Evolutionary conservation across 192 early-diverging fungal genomes (phyloP), one percentile per base, ranked within the genome.

Genomic region (Coemansia sp.): DNA sequence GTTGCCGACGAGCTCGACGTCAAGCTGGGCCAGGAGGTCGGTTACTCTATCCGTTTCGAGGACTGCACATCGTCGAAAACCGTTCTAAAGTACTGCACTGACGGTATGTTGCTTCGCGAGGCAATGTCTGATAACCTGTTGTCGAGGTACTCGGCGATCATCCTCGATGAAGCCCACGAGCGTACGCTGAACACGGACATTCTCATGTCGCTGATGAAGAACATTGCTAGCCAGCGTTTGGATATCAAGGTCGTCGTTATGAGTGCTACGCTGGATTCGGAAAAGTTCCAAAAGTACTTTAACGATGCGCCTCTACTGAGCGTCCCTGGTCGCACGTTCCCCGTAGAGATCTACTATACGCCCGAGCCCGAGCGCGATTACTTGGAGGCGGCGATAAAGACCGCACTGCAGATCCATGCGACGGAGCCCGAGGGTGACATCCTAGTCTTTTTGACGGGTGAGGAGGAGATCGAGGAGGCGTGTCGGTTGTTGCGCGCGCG

Each of bases 131-230:
- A 98, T 76, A 96, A 95, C 36, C 61, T 89, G 58, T 77, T 99
- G 46, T 80, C 85, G 27, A 78, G 95, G 52, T 98, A 98, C 75
- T 98, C 95, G 39, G 95, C 95, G 20, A 89, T 99, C 65, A 93
- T 99, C 80, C 88, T 98, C 60, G 98, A 99, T 72, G 98, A 99
- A 72, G 98, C 97, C 13, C 98, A 99, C 87, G 98, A 99, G 85
- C 89, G 98, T 62, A 98, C 97, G 24, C 80, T 99, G 33, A 86
- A 89, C 66, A 98, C 97, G 24, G 98, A 98, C 85, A 97, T 99
- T 74, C 86, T 99, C 52, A 98, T 99, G 98, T 97, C 95, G 29
- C 87, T 99, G 55, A 86, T 99, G 75, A 98, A 98, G 77, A 91
- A 95, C 78, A 90, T 98, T 64, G 91, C 89, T 52, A 85, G 75